These are phyloP conservation scores for Halophytophthora polymorphica DNA, from an alignment of 352 stramenopile genomes.

Conservation along the genomic window DNA sequence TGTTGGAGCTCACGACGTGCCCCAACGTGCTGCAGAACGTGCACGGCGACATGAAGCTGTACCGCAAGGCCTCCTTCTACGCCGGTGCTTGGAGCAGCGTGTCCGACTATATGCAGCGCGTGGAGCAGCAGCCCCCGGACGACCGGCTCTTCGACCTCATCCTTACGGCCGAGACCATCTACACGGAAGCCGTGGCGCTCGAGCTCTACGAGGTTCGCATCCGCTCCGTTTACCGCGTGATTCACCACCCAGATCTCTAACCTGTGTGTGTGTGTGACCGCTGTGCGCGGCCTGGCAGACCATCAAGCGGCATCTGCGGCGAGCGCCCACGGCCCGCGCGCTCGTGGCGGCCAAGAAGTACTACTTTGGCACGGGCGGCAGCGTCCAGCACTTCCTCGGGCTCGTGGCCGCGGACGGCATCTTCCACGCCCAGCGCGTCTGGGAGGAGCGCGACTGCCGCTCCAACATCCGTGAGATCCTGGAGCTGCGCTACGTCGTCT, in stretches of 20 bases:
- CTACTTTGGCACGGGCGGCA: constrained; percentile 85
- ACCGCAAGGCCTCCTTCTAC: constrained; percentile 58
- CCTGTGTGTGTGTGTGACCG: neutral
- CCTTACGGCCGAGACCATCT: constrained; percentile 82
- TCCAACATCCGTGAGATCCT: constrained; percentile 87
- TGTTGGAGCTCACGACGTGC: constrained; percentile 81
- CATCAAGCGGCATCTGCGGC: constrained; percentile 72
- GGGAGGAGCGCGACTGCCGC: constrained; percentile 61
- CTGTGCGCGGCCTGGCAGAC: constrained; percentile 27
- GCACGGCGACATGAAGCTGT: constrained; percentile 14
- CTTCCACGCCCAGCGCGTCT: constrained; percentile 58
- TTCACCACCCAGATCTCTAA: constrained; percentile 3
- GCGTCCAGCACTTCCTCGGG: constrained; percentile 80
- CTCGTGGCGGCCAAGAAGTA: constrained; percentile 85
- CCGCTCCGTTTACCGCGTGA: neutral
- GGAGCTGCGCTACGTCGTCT: constrained; percentile 35
- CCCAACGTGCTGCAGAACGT: constrained; percentile 71
- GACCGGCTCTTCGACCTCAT: constrained; percentile 71
- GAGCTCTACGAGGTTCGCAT: constrained; percentile 61
- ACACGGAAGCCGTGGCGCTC: constrained; percentile 71
- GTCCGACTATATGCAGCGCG: constrained; percentile 42
- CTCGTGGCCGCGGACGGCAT: constrained; percentile 45
- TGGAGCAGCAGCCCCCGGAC: constrained; percentile 27
- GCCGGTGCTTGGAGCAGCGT: constrained; percentile 73
- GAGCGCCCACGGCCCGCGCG: constrained; percentile 34